Evolutionary conservation across 2,329 filamentous ascomycete species (phyloP).

Genomic region (Fusarium torulosum): DNA sequence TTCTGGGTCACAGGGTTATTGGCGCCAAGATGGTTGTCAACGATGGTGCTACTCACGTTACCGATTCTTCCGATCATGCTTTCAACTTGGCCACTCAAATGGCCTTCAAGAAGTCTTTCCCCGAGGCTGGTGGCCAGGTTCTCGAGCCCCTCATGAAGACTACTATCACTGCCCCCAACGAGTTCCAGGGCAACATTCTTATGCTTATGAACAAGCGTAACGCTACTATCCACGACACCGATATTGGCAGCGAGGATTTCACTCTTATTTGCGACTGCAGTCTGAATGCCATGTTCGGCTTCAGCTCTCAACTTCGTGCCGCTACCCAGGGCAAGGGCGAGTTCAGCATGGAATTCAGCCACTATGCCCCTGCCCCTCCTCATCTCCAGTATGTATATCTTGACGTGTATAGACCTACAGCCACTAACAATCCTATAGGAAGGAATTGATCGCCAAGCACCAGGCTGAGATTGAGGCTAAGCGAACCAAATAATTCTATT

Average conservation of each 20-base stretch:
- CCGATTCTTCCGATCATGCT: conserved; percentile 95
- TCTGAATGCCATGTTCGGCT: conserved; percentile 98
- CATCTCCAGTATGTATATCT: conserved; percentile 82
- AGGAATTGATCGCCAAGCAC: conserved; percentile 70
- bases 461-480: conserved; percentile 70
- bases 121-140: conserved; percentile 81
- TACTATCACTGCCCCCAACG: conserved; percentile 92
- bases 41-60: conserved; percentile 96
- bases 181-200: conserved; percentile 97
- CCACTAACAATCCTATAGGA: conserved; percentile 55
- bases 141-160: conserved; percentile 99
- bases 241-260: conserved; percentile 94
- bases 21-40: conserved; percentile 92
- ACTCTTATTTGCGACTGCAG: conserved; percentile 92
- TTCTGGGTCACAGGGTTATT: conserved; percentile 93
- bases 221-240: conserved; percentile 93
- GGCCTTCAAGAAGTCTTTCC: conserved; percentile 95
- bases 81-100: conserved; percentile 96
- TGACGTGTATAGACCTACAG: not conserved
- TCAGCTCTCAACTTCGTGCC: conserved; percentile 89
- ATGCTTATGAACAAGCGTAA: conserved; percentile 97
- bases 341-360: conserved; percentile 98
- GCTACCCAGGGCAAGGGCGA: conserved; percentile 98
- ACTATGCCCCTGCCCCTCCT: conserved; percentile 87
- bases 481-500: conserved; percentile 61